Conservation (phyloP, 371 early-diverging fungal genomes). For the Rozella allomycis region DNA sequence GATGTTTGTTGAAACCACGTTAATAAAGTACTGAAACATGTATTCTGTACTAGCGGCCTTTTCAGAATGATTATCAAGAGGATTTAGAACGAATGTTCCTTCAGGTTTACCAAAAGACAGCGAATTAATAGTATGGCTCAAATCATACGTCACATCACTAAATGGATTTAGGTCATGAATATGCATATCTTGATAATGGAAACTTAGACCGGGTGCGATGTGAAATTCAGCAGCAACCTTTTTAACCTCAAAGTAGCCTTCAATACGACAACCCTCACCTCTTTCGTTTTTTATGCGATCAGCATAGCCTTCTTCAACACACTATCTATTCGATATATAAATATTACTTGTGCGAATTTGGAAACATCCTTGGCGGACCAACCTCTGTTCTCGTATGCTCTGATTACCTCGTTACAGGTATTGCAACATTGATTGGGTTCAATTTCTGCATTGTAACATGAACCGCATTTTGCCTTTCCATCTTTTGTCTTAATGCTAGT, state of each 20-base stretch:
- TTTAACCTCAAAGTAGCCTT: conserved; percentile 59
- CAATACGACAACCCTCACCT: conserved; percentile 71
- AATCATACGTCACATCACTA: conserved; percentile 28
- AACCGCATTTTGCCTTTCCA: conserved; percentile 41
- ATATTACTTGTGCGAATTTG: conserved; percentile 50
- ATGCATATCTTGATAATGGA: conserved; percentile 48
- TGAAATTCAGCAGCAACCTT: conserved; percentile 82
- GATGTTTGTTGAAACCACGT: conserved; percentile 75
- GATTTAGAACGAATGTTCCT: conserved; percentile 45
- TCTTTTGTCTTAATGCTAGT: conserved; percentile 1
- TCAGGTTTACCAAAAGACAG: conserved; percentile 53
- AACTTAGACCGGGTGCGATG: conserved; percentile 74
- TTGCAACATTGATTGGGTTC: conserved; percentile 73
- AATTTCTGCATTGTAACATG: conserved; percentile 55
- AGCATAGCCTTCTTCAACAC: conserved; percentile 60
- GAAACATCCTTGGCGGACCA: conserved; percentile 54
- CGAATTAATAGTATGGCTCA: conserved; percentile 59
- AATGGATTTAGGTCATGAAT: conserved; percentile 53
- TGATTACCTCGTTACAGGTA: conserved; percentile 72
- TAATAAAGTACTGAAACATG: conserved; percentile 69
- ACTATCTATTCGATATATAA: conserved; percentile 16
- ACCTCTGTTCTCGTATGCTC: conserved; percentile 51
- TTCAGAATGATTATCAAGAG: conserved; percentile 45
- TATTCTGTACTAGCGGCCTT: conserved; percentile 2
- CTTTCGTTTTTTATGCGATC: conserved; percentile 48